Conservation (phyloP, 345 rosid genomes). For the Brassica incana region DNA sequence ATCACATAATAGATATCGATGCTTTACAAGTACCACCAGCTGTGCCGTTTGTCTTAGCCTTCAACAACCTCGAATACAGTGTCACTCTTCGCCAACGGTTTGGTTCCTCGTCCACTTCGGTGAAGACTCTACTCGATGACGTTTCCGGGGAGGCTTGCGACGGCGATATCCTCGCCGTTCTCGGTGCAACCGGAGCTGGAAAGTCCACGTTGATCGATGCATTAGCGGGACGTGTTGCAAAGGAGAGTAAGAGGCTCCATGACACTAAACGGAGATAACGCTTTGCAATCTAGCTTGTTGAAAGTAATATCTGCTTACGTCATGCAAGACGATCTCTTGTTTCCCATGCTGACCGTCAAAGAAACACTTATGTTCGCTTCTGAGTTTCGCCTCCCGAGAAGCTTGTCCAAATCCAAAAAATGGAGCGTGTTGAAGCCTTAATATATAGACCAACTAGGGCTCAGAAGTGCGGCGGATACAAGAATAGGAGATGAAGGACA, state of each 20-base stretch:
- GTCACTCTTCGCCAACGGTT: conserved; percentile 38
- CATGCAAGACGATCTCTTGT: conserved; percentile 92
- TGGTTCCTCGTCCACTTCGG: not conserved
- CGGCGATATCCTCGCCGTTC: conserved; percentile 70
- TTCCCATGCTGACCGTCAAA: conserved; percentile 65
- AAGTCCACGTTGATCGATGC: conserved; percentile 85
- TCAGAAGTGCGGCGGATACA: conserved; percentile 59
- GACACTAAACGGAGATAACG: conserved; percentile 59
- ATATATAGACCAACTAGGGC: conserved; percentile 67
- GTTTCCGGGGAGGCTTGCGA: conserved; percentile 71
- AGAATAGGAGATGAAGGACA: conserved; percentile 68
- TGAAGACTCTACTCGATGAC: conserved; percentile 53
- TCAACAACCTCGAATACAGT: conserved; percentile 64
- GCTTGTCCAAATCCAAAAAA: conserved; percentile 60
- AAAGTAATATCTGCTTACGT: conserved; percentile 78
- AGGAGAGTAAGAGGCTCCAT: conserved; percentile 68
- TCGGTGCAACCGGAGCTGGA: conserved; percentile 84
- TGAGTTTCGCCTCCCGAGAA: conserved; percentile 73
- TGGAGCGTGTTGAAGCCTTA: conserved; percentile 55
- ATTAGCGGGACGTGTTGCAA: conserved; percentile 71
- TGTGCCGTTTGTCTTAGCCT: conserved; percentile 62
- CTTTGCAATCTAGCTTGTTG: conserved; percentile 29
- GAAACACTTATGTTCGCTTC: conserved; percentile 84
- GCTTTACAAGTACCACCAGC: not conserved
- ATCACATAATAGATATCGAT: conserved; percentile 26